Evolutionary conservation across 305 asterid species (phyloP).

Genomic region (Solanum hybrid): DNA sequence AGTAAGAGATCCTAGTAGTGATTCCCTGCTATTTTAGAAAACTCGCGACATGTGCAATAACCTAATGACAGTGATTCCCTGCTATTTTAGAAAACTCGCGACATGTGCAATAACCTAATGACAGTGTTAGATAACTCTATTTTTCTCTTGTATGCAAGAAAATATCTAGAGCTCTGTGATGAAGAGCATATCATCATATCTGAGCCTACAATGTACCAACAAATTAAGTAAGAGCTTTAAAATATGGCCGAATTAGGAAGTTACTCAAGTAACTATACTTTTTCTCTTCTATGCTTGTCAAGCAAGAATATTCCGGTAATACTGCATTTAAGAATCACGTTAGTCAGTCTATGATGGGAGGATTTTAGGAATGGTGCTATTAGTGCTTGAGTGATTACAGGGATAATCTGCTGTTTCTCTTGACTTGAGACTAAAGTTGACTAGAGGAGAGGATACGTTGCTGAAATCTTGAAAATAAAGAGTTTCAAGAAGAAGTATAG

Average conservation of each 20-base stretch:
- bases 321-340: neutral
- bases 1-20: slow-evolving; percentile 56
- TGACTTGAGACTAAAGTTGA: neutral
- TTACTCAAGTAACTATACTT: neutral
- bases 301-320: neutral
- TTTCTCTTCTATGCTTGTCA: neutral
- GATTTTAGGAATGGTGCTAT: neutral
- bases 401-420: neutral
- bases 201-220: neutral
- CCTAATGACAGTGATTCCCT: no score
- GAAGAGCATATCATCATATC: neutral
- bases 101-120: neutral
- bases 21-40: no score
- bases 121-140: neutral
- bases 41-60: no score
- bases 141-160: neutral
- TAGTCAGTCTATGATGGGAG: neutral
- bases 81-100: neutral
- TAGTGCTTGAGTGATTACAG: neutral
- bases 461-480: neutral
- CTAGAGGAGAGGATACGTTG: neutral
- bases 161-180: neutral
- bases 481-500: neutral
- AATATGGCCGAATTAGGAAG: neutral
- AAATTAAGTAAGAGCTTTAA: neutral